Base-by-base conservation (phyloP, 441 rosid genomes). In the Syzygium malaccense region DNA sequence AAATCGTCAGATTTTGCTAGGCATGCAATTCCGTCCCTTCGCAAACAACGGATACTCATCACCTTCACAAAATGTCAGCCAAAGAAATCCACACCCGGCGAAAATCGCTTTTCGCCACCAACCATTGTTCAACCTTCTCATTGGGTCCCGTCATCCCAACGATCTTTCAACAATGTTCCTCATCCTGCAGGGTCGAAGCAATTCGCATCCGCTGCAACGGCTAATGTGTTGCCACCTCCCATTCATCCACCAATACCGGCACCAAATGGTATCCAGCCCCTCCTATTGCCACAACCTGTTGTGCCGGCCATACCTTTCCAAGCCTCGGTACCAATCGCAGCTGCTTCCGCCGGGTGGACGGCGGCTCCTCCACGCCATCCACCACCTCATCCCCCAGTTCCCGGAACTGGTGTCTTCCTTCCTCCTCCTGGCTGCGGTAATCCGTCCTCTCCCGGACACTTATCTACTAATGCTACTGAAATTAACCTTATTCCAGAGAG, bases 391-490 rank as follows among this genome's bases (percentile, higher is more conserved):
- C 92, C 93, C 87, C 94, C 94, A 80, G 90, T 92, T 84, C 96
- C 97, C 30, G 99, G 99, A 28, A 98, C 99, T 1, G 99, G 99
- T 85, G 99, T 98, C 86, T 98, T 97, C 94, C 96, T 98, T 89
- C 99, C 99, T 93, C 96, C 95, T 58, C 86, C 92, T 7, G 95
- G 96, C 87, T 91, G 94, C 7, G 95, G 94, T n/a, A 89, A 87
- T 87, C 91, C 92, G 54, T 84, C 93, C 56, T 88, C 95, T 68
- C 91, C 93, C 19, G 89, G 75, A 87, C 93, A 90, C 88, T 55
- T 87, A 45, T 79, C 91, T 25, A 49, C 88, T 17, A 62, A 86
- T 88, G 89, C 92, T 41, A 37, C 89, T 17, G 93, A 91, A 68
- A 17, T 75, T 45, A 89, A 85, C 87, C 41, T 89, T 25, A 80